Percentiles rank a stretch among this genome's conserved stretches.
Conservation (phyloP, 176 grass and related monocot species). For the Triticum urartu region DNA sequence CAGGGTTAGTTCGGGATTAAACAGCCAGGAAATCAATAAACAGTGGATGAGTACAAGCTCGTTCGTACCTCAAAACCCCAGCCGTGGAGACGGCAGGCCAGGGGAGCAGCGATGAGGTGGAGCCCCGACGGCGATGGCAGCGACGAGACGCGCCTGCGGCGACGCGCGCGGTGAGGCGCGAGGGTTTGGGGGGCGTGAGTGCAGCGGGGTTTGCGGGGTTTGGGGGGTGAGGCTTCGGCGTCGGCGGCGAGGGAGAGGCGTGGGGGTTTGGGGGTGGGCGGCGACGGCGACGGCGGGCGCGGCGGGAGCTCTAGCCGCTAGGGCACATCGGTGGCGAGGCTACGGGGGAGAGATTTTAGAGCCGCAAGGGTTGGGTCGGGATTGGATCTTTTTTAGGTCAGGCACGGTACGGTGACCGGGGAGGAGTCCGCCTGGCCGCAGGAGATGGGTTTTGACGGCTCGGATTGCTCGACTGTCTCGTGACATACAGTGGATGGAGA, state of each 20-base stretch:
- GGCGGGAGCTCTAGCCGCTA: background rate
- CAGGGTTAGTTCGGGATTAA: background rate
- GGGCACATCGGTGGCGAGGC: conserved; percentile 12
- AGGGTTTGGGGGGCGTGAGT: conserved; percentile 1
- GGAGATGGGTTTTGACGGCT: background rate
- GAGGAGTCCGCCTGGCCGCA: background rate
- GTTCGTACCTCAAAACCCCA: background rate
- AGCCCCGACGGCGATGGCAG: background rate
- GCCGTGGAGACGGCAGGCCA: background rate
- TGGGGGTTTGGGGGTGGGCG: background rate
- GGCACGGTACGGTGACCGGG: background rate
- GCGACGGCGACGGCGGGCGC: background rate
- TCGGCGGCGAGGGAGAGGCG: background rate
- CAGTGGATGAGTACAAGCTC: background rate
- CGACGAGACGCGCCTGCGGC: background rate
- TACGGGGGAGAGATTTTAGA: background rate
- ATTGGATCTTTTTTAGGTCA: conserved; percentile 21
- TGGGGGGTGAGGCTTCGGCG: background rate
- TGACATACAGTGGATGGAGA: background rate
- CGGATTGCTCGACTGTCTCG: background rate
- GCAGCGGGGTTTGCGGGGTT: background rate
- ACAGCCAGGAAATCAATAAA: background rate
- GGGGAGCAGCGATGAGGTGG: background rate
- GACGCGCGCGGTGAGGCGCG: background rate
- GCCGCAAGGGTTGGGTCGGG: background rate